Evolutionary conservation across 1,284 basidiomycete species (phyloP), one percentile per base, ranked within the genome.

Genomic region (Baeospora myosura): DNA sequence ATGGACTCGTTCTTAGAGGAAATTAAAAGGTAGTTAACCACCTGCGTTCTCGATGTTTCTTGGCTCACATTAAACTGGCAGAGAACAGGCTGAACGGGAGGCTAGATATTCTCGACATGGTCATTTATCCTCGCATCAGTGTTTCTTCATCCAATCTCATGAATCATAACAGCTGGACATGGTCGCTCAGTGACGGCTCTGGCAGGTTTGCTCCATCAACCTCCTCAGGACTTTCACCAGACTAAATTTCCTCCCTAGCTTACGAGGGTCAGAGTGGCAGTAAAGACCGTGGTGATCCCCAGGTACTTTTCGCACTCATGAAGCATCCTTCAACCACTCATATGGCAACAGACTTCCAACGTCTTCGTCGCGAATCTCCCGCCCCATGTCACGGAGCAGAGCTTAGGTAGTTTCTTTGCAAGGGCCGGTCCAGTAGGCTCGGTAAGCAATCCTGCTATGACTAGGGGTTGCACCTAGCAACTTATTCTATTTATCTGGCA

Each of bases 1-100:
- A 96, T 96, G 89, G 92, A 95, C 60, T 66, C 80, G 2, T 97
- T 96, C 58, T 66, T 96, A 35, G 89, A 94, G 54, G 91, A 95
- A 62, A 88, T 96, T 48, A 97, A 96, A 63, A 77, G 77, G 92
- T 88, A n/a, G n/a, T n/a, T n/a, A n/a, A n/a, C n/a, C n/a, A 12
- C 38, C 21, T 40, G n/a, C 22, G 7, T 16, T 29, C n/a, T 33
- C 23, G 5, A 3, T 30, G 10, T 37, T 8, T 5, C 23, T 6
- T 24, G n/a, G 5, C 10, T 7, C 22, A 17, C 24, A n/a, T 26
- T 23, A 12, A 18, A 21, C 29, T 22, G 21, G 16, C 47, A 96
- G 93, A 56, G 92, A 97, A 40, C 93, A 98, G 62, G 88, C 88
- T 11, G 74, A 85, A 47, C 72, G 95, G 41, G 95, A 98, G 63